Evolutionary conservation across 2,329 filamentous ascomycete species (phyloP), one percentile per base, ranked within the genome.

Genomic region (Corniculantispora saksenae): DNA sequence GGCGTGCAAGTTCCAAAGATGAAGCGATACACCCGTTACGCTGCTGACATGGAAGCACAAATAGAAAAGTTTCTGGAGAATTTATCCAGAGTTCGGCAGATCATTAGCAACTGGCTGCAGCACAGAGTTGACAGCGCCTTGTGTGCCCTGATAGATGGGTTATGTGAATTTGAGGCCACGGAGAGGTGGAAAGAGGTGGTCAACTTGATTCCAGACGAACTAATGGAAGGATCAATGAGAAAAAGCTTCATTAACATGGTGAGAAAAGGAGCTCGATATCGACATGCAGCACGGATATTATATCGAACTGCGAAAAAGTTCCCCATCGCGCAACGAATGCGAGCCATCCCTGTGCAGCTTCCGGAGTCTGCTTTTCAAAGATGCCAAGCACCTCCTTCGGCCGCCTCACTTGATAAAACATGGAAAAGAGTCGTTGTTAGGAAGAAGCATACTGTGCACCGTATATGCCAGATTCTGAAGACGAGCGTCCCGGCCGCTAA

Each of bases 291-390:
- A 32, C 40, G 43, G 1, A 23, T 57, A 9, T 19, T 63, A 29
- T 51, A 63, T n/a, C 61, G 61, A 10, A 15, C 53, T 3, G 61
- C 61, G 23, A 63, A 63, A 25, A 57, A 57, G 29, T 1, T 13
- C 10, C 53, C 61, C 29, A 3, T 50, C 3, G 43, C 12, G 7
- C 53, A 43, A 17, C 53, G 13, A 4, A 57, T 63, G 32, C n/a
- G 13, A 23, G 61, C 53, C 2, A 10, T 63, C 10, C 25, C 61
- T n/a, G 10, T 63, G 2, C 27, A 50, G 12, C 51, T 63, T 1
- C 15, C 53, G 2, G 10, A 50, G 1, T n/a, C 21, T 10, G 6
- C 12, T 1, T 63, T 57, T 10, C 21, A 51, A 13, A 1, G 17
- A 19, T 1, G 21, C 6, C 10, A n/a, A 10, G 2, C 3, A 1